phyloP scores from a whole-genome alignment of 1,284 basidiomycete genomes.

The Boletus smithii region DNA sequence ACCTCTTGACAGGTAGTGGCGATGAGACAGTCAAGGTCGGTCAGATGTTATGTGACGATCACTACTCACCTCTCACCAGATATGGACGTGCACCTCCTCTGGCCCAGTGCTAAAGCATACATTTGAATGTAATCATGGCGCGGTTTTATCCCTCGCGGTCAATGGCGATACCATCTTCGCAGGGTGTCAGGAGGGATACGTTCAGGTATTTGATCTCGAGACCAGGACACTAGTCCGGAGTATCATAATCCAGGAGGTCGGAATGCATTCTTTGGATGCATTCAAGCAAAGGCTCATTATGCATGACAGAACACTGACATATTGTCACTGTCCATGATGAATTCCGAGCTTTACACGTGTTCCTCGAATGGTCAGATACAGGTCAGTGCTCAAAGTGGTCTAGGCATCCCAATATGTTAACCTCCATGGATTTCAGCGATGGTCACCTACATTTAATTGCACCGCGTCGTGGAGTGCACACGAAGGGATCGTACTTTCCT shows the following conservation, averaged over 20 bases:
- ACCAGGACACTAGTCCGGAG: conserved; percentile 83
- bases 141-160: conserved; percentile 76
- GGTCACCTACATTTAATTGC: conserved; percentile 81
- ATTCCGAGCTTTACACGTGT: conserved; percentile 78
- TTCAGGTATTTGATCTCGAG: conserved; percentile 90
- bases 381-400: conserved; percentile 36
- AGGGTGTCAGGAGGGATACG: conserved; percentile 90
- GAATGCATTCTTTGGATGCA: conserved; percentile 6
- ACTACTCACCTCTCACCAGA: conserved; percentile 34
- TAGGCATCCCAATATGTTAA: conserved; percentile 4
- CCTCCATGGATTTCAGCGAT: conserved; percentile 47
- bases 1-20: conserved; percentile 82
- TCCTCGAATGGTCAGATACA: conserved; percentile 81
- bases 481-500: conserved; percentile 78
- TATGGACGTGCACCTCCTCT: conserved; percentile 67
- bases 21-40: conserved; percentile 83
- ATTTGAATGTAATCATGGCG: conserved; percentile 64
- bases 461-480: conserved; percentile 81
- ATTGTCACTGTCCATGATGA: conserved; percentile 71
- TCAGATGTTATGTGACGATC: neutral
- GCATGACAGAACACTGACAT: conserved; percentile 64
- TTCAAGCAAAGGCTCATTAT: neutral
- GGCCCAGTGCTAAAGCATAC: conserved; percentile 53
- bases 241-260: conserved; percentile 80
- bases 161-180: conserved; percentile 84